Evolutionary conservation across 2,329 filamentous ascomycete genomes (phyloP).

Genomic region (Diplodia mutila): DNA sequence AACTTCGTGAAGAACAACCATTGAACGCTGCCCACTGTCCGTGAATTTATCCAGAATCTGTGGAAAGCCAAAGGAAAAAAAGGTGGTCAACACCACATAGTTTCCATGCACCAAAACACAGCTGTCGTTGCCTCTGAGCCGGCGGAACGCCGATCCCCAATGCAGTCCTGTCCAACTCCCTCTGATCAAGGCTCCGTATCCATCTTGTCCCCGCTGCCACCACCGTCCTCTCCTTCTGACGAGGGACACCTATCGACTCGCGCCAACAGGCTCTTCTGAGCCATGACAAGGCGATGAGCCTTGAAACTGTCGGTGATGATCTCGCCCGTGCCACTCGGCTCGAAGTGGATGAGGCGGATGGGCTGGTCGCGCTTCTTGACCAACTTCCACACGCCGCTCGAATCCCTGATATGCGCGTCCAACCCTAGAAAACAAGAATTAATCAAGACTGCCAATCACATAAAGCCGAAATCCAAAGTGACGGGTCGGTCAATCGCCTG

Average conservation of each 20-base stretch:
- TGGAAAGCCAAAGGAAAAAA: not conserved
- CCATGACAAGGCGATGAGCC: not conserved
- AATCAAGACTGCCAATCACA: not conserved
- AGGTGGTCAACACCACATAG: not conserved
- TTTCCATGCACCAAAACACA: not conserved
- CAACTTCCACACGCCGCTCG: conserved; percentile 2
- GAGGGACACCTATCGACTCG: too few species aligned
- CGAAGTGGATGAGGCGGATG: not conserved
- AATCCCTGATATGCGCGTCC: not conserved
- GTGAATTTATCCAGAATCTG: not conserved
- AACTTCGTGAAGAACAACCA: too few species aligned
- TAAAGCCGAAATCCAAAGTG: too few species aligned
- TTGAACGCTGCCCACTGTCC: too few species aligned
- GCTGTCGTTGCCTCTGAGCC: not conserved
- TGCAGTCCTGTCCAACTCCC: not conserved
- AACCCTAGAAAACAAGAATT: not conserved
- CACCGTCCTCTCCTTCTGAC: not conserved
- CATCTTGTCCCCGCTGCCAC: not conserved
- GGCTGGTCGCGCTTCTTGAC: not conserved
- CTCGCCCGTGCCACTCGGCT: not conserved
- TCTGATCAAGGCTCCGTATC: not conserved
- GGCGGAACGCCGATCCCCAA: not conserved
- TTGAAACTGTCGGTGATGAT: conserved; percentile 3
- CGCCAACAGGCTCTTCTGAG: not conserved
- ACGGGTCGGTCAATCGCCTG: not conserved